phyloP scores from a whole-genome alignment of 1,284 basidiomycete genomes.

The Puccinia horiana region DNA sequence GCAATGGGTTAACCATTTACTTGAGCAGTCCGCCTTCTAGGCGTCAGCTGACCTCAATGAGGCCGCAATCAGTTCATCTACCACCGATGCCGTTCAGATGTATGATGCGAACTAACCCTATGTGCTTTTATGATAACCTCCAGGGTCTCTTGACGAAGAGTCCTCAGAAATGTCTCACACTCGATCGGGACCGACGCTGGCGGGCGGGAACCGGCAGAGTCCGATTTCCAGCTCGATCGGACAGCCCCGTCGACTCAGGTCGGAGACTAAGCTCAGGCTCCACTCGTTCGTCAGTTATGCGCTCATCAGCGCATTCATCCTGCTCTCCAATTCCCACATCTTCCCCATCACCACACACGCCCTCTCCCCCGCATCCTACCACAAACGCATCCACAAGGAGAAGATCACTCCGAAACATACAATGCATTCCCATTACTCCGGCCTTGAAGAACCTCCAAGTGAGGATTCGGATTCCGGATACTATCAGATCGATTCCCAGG shows the following conservation, averaged over 20 bases:
- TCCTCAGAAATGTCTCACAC: neutral
- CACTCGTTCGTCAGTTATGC: neutral
- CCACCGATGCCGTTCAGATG: neutral
- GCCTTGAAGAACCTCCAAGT: neutral
- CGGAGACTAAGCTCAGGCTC: neutral
- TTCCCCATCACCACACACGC: constrained; percentile 1
- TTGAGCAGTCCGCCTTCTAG: neutral
- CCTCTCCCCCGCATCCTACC: neutral
- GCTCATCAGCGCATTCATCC: constrained; percentile 22
- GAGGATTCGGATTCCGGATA: neutral
- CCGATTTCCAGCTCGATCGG: neutral
- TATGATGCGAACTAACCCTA: neutral
- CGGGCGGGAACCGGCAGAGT: neutral
- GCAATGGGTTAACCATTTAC: neutral
- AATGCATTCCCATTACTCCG: constrained; percentile 1
- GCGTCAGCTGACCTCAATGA: neutral
- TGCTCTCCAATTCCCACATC: neutral
- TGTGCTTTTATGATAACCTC: neutral
- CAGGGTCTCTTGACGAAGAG: neutral
- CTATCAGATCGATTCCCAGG: constrained; percentile 16
- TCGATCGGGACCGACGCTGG: neutral
- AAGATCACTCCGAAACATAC: neutral
- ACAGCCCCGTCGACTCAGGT: neutral
- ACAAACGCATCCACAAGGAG: neutral
- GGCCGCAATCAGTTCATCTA: no score